These are phyloP conservation scores for Clavispora phyllophila DNA, from an alignment of 805 yeast genomes.

Conservation along the genomic window DNA sequence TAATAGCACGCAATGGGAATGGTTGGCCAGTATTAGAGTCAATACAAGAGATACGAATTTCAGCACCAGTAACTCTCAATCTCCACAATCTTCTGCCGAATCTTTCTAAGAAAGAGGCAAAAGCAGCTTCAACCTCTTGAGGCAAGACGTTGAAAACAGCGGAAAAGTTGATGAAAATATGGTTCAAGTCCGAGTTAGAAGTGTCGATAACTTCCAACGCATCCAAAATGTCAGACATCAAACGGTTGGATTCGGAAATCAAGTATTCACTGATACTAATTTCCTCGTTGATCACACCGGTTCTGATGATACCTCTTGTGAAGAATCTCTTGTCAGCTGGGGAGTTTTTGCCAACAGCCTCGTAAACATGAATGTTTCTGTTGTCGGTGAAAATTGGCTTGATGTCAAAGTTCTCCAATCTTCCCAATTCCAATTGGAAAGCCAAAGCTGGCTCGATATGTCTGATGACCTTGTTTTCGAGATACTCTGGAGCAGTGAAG, in stretches of 20 bases:
- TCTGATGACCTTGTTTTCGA: conserved; percentile 89
- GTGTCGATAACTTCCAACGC: conserved; percentile 93
- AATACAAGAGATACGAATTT: conserved; percentile 90
- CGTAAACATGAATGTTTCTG: conserved; percentile 95
- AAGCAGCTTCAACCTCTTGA: conserved; percentile 94
- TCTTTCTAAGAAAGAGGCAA: conserved; percentile 95
- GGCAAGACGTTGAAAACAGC: conserved; percentile 94
- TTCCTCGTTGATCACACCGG: conserved; percentile 91
- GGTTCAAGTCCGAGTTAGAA: conserved; percentile 92
- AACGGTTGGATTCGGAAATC: conserved; percentile 92
- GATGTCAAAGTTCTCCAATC: conserved; percentile 91
- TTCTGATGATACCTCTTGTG: conserved; percentile 94
- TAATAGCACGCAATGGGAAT: conserved; percentile 94
- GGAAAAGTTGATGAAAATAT: conserved; percentile 93
- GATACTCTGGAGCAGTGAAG: conserved; percentile 81
- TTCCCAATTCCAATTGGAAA: conserved; percentile 90
- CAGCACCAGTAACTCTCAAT: conserved; percentile 94
- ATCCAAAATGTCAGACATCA: conserved; percentile 93
- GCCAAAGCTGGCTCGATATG: conserved; percentile 98
- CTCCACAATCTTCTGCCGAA: conserved; percentile 97
- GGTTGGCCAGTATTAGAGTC: conserved; percentile 84
- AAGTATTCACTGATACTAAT: conserved; percentile 89
- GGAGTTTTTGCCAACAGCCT: conserved; percentile 91
- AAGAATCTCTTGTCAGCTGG: conserved; percentile 92
- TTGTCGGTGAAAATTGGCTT: conserved; percentile 94